Conservation (phyloP, 164 flowering plant species). For the Protea cynaroides region DNA sequence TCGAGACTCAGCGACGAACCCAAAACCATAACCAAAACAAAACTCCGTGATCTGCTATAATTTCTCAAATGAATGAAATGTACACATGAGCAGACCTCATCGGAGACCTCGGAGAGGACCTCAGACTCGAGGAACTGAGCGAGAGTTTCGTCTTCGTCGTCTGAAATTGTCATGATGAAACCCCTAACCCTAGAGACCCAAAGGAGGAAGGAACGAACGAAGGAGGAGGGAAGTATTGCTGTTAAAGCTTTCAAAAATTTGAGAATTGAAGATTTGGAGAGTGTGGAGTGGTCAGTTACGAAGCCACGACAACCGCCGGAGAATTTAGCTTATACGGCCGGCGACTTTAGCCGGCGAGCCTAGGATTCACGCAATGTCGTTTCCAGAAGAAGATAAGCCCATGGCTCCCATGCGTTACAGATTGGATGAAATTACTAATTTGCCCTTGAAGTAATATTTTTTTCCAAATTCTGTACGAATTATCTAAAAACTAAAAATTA, state of each 20-base stretch:
- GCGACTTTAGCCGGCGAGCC: background rate
- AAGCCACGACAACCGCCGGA: background rate
- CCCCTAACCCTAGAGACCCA: background rate
- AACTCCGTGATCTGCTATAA: background rate
- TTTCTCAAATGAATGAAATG: too few species aligned
- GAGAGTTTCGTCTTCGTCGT: conserved; percentile 61
- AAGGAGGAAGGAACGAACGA: background rate
- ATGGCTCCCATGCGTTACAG: too few species aligned
- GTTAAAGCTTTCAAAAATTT: background rate
- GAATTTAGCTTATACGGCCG: background rate
- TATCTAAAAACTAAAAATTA: too few species aligned
- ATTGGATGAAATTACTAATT: too few species aligned
- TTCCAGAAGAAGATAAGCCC: too few species aligned
- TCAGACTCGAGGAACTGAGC: conserved; percentile 71
- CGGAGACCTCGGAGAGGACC: conserved; percentile 49
- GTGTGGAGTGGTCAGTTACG: background rate
- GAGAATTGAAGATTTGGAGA: background rate
- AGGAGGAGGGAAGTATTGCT: background rate
- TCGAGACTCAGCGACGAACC: background rate
- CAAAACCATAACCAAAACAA: background rate
- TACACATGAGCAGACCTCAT: conserved; percentile 23
- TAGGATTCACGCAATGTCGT: background rate
- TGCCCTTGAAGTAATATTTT: too few species aligned
- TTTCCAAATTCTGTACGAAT: too few species aligned
- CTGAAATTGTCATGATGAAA: conserved; percentile 30